A percentile compares a stretch with the other conserved stretches of the same genome.
Conservation (phyloP, 495 filamentous ascomycete species). For the Neurospora sp. region DNA sequence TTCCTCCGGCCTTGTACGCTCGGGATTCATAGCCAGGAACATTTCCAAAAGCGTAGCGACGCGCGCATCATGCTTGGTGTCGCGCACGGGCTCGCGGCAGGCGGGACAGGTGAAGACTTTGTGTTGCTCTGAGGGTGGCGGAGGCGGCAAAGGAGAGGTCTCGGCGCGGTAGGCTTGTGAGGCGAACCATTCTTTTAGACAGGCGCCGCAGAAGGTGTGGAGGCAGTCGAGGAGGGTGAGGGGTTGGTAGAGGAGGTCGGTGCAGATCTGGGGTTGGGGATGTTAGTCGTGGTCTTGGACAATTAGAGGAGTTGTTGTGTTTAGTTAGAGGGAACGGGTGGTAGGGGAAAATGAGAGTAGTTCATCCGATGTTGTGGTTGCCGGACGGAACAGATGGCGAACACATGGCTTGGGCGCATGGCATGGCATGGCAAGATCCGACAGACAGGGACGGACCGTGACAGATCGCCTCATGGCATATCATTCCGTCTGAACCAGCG, state of each 20-base stretch:
- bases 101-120: slow-evolving; percentile 75
- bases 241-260: slow-evolving; percentile 89
- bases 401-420: background rate
- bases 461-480: background rate
- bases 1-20: slow-evolving; percentile 47
- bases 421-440: background rate
- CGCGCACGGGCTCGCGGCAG: slow-evolving; percentile 76
- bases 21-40: slow-evolving; percentile 66
- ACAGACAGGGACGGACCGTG: background rate
- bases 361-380: background rate
- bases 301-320: background rate
- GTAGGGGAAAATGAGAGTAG: too few relatives aligned
- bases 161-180: slow-evolving; percentile 42
- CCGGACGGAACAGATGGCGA: background rate
- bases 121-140: slow-evolving; percentile 31
- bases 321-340: too few relatives aligned
- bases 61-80: slow-evolving; percentile 73
- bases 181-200: slow-evolving; percentile 89
- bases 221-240: slow-evolving; percentile 95
- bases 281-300: too few relatives aligned
- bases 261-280: slow-evolving; percentile 65
- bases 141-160: slow-evolving; percentile 29
- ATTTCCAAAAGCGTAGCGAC: slow-evolving; percentile 77
- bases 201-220: slow-evolving; percentile 93
- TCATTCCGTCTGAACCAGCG: background rate